A percentile compares a stretch with the other conserved stretches of the same genome.
Evolutionary conservation across 345 rosid genomes (phyloP).

Genomic region (Euphorbia tirucalli): DNA sequence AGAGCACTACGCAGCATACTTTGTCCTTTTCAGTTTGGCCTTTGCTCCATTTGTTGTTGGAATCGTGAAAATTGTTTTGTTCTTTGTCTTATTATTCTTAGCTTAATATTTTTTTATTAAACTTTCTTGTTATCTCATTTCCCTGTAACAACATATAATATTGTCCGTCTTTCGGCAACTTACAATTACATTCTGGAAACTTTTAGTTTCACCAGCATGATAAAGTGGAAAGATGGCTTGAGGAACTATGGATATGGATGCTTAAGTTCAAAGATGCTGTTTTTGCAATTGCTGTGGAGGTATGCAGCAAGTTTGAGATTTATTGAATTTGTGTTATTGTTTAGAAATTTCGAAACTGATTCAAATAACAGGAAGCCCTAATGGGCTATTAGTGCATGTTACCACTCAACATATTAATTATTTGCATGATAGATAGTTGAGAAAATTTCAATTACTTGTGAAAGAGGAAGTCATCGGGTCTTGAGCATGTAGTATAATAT

Average conservation of each 20-base stretch:
- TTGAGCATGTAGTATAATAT: not conserved
- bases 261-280: constrained; percentile 73
- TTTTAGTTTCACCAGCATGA: constrained; percentile 56
- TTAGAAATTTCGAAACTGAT: not conserved
- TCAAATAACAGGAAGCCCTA: not conserved
- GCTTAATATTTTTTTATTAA: not conserved
- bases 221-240: constrained; percentile 72
- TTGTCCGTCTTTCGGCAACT: not conserved
- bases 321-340: not conserved
- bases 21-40: not conserved
- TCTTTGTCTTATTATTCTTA: not conserved
- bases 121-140: not conserved
- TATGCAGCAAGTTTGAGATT: constrained; percentile 19
- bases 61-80: not conserved
- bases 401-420: not conserved
- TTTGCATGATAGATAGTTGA: not conserved
- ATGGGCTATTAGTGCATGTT: not conserved
- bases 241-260: constrained; percentile 86
- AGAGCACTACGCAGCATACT: not conserved
- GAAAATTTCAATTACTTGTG: not conserved
- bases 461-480: not conserved
- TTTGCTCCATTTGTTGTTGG: not conserved
- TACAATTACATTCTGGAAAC: constrained; percentile 10
- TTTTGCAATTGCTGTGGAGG: constrained; percentile 66
- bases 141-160: not conserved